Percentiles rank a stretch among this genome's conserved stretches.
These are phyloP conservation scores for Rhynchospora tenuis DNA, from an alignment of 176 grass and related monocot species.

Conservation along the genomic window DNA sequence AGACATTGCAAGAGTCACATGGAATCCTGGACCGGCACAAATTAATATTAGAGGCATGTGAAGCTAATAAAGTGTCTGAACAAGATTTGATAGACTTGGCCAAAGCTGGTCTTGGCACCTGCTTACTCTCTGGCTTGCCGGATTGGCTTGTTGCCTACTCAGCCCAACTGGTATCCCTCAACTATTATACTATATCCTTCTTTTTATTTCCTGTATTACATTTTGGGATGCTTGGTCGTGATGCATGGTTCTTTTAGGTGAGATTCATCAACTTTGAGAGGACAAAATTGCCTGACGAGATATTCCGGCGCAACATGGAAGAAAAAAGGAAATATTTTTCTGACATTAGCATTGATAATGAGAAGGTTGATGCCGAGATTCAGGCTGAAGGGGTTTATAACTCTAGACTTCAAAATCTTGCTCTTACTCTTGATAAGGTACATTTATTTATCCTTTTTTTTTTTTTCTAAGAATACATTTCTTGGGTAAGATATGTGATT, in stretches of 20 bases:
- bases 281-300: slow-evolving; percentile 80
- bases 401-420: slow-evolving; percentile 88
- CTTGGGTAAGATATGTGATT: not conserved
- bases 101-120: slow-evolving; percentile 95
- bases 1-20: slow-evolving; percentile 92
- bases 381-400: slow-evolving; percentile 98
- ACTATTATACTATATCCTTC: slow-evolving; percentile 29
- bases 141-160: slow-evolving; percentile 96
- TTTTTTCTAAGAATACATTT: not conserved
- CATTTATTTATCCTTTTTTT: not conserved
- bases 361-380: slow-evolving; percentile 86
- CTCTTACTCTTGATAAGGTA: slow-evolving; percentile 96
- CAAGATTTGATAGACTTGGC: slow-evolving; percentile 90
- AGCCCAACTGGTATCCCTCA: slow-evolving; percentile 56
- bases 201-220: slow-evolving; percentile 12
- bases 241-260: slow-evolving; percentile 51
- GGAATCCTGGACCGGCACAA: slow-evolving; percentile 82
- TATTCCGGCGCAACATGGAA: slow-evolving; percentile 78
- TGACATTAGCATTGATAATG: slow-evolving; percentile 77
- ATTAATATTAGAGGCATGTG: slow-evolving; percentile 87
- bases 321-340: slow-evolving; percentile 89
- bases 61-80: slow-evolving; percentile 75
- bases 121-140: slow-evolving; percentile 92
- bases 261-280: slow-evolving; percentile 95
- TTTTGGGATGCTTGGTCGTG: slow-evolving; percentile 2